These are phyloP conservation scores for Lentinula sp. DNA, from an alignment of 768 basidiomycete genomes.

Conservation along the genomic window DNA sequence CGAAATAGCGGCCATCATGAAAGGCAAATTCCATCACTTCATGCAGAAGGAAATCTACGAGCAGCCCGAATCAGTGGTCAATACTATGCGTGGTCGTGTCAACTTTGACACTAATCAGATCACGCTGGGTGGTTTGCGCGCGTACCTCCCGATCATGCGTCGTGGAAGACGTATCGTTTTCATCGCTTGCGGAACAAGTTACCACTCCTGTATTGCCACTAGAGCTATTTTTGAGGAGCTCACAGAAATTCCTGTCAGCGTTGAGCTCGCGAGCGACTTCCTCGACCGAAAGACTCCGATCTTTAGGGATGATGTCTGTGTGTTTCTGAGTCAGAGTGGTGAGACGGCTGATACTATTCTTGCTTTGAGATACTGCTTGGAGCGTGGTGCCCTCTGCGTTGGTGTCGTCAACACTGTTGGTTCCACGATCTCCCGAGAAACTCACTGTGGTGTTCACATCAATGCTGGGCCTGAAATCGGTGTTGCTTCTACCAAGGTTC, in stretches of 20 bases:
- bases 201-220: slow-evolving; percentile 95
- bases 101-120: slow-evolving; percentile 93
- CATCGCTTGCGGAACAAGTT: slow-evolving; percentile 97
- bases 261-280: slow-evolving; percentile 98
- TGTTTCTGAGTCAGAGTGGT: slow-evolving; percentile 96
- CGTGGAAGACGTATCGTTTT: slow-evolving; percentile 93
- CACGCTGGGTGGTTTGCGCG: slow-evolving; percentile 91
- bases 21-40: slow-evolving; percentile 99
- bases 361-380: slow-evolving; percentile 92
- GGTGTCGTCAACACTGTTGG: slow-evolving; percentile 99
- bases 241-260: slow-evolving; percentile 96
- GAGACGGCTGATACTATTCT: slow-evolving; percentile 99
- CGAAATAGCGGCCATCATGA: slow-evolving; percentile 99
- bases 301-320: slow-evolving; percentile 96
- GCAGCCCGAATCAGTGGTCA: slow-evolving; percentile 98
- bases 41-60: slow-evolving; percentile 99
- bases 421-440: slow-evolving; percentile 95
- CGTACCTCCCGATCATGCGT: slow-evolving; percentile 93
- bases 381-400: slow-evolving; percentile 92
- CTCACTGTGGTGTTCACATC: slow-evolving; percentile 99
- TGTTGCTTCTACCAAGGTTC: slow-evolving; percentile 95
- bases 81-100: slow-evolving; percentile 99
- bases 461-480: slow-evolving; percentile 99
- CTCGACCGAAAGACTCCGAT: slow-evolving; percentile 98
- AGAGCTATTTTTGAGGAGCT: slow-evolving; percentile 98